These are phyloP conservation scores for Metschnikowia anglica DNA, from an alignment of 805 yeast species.

Conservation along the genomic window DNA sequence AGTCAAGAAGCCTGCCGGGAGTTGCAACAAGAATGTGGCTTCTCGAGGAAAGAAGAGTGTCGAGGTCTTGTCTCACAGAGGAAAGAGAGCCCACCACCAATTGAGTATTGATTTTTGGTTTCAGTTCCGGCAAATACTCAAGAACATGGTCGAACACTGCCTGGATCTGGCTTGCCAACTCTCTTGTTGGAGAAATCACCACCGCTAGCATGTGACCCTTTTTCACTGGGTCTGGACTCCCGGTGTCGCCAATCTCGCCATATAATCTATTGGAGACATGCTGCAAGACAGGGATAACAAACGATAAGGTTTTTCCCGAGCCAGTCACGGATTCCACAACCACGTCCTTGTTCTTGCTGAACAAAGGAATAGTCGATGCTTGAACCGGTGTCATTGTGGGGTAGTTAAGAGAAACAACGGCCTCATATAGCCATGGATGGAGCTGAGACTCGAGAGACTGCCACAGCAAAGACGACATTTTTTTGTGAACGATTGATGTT, in stretches of 20 bases:
- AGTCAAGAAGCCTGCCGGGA: conserved; percentile 84
- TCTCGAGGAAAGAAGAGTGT: conserved; percentile 47
- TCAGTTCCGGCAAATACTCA: conserved; percentile 53
- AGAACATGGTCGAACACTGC: conserved; percentile 62
- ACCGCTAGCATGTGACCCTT: conserved; percentile 72
- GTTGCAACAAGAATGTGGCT: conserved; percentile 88
- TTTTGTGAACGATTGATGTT: too few species aligned
- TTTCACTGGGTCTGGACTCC: conserved; percentile 34
- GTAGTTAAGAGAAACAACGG: conserved; percentile 73
- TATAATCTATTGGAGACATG: conserved; percentile 45
- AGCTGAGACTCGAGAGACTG: conserved; percentile 49
- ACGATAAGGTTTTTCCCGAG: conserved; percentile 96
- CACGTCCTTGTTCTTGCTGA: conserved; percentile 84
- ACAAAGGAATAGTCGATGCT: conserved; percentile 87
- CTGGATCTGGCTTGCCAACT: conserved; percentile 68
- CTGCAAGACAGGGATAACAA: conserved; percentile 77
- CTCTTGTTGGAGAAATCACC: conserved; percentile 73
- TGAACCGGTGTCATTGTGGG: conserved; percentile 93
- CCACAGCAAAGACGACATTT: conserved; percentile 55
- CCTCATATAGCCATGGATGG: conserved; percentile 70
- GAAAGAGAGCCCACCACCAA: conserved; percentile 62
- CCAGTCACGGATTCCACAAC: conserved; percentile 98
- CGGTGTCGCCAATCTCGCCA: conserved; percentile 19
- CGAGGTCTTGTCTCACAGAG: conserved; percentile 69
- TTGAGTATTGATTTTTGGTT: conserved; percentile 51